Percentiles rank a stretch among this genome's conserved stretches.
Evolutionary conservation across 305 asterid genomes (phyloP).

Genomic region (Solanum hybrid): DNA sequence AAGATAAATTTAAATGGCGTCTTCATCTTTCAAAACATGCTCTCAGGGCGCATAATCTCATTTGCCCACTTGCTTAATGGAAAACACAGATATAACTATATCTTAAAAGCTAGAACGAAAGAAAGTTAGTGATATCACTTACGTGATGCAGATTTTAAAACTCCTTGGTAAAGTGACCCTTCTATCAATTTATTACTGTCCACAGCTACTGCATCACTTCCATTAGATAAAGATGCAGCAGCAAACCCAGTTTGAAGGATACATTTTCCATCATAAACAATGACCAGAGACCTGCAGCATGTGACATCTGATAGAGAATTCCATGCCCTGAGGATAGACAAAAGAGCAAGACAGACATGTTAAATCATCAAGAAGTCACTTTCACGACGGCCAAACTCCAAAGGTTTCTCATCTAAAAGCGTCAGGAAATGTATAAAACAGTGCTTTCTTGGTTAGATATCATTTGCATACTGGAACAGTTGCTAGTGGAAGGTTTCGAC

Average conservation of each 20-base stretch:
- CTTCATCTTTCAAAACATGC: neutral
- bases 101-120: neutral
- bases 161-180: slow-evolving; percentile 72
- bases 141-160: slow-evolving; percentile 72
- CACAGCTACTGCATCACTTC: slow-evolving; percentile 37
- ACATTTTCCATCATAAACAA: slow-evolving; percentile 62
- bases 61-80: neutral
- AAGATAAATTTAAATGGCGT: neutral
- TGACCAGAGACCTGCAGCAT: slow-evolving; percentile 75
- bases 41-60: neutral
- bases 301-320: slow-evolving; percentile 72
- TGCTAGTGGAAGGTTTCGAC: neutral
- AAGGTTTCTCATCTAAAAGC: neutral
- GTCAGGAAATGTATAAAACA: neutral
- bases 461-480: neutral
- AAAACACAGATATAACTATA: neutral
- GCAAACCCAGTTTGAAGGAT: slow-evolving; percentile 76
- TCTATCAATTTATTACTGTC: slow-evolving; percentile 46
- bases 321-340: slow-evolving; percentile 64
- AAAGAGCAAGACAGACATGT: slow-evolving; percentile 7
- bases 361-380: neutral
- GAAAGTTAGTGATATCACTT: slow-evolving; percentile 17
- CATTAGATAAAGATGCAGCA: slow-evolving; percentile 31
- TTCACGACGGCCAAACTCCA: neutral
- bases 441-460: neutral